Base-by-base conservation (phyloP, 352 stramenopile genomes). In the Pythium periplocum region DNA sequence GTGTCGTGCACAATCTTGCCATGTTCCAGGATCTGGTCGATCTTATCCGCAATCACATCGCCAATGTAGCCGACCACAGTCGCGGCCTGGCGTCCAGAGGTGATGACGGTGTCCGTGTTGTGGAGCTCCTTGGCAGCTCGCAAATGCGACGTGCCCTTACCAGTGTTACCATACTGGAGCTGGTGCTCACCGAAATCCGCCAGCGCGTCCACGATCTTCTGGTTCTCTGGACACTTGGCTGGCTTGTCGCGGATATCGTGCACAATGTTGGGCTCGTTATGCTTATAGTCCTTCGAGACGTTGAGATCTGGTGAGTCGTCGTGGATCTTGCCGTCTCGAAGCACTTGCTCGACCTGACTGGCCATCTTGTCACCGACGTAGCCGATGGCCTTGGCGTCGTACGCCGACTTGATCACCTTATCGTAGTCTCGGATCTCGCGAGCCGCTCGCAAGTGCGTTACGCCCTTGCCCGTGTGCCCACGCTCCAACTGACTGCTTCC, bases 381-480 rank as follows among this genome's bases (percentile, higher is more conserved):
- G 0, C 58, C 70, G 7, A 91, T 62, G 5, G 58, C 43, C 11
- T 41, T 43, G 0, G 76, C 81, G 4, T 88, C 73, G 10, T 42
- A 52, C 0, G 55, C 62, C 12, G 74, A 77, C 34, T 60, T 73
- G 45, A 91, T 87, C 5, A 55, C 61, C 32, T 75, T 48, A 31
- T 73, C 68, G 41, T 78, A 70, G 37, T 84, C 60, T 9, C 73
- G 74, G 45, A 89, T 88, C 36, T 75, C 58, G 31, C 72, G 55
- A n/a, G 81, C 81, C 7, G 81, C 78, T 2, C 78, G 78, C 51
- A 92, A 53, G 52, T 89, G 78, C 2, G 76, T 77, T 9, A 86
- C 71, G 7, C 78, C 81, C 52, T 92, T 90, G 53, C 81, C 81
- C 4, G 81, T 90, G 61, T 92, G 81, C 1, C 81, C 81, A 4